A percentile compares a stretch with the other conserved stretches of the same genome.
Conservation (phyloP, 495 filamentous ascomycete species). For the Podospora sp. region DNA sequence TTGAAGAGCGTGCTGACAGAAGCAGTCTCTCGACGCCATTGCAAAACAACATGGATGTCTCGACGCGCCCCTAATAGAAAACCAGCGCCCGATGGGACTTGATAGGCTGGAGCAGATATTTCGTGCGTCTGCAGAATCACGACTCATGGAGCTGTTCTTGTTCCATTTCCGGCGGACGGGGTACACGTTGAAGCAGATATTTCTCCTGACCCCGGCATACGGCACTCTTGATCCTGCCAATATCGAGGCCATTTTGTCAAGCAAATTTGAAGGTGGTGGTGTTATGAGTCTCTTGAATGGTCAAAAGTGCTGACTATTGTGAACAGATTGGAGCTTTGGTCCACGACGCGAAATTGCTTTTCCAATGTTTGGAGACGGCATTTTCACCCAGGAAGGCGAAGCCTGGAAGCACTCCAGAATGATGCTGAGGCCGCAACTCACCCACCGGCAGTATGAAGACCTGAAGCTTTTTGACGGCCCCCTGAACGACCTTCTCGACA, state of each 20-base stretch:
- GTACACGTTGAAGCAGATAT: slow-evolving; percentile 11
- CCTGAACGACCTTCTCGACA: slow-evolving; percentile 7
- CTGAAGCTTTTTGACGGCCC: slow-evolving; percentile 7
- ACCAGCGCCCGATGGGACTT: slow-evolving; percentile 14
- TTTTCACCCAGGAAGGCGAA: slow-evolving; percentile 16
- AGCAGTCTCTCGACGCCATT: slow-evolving; percentile 8
- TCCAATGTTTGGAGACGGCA: slow-evolving; percentile 15
- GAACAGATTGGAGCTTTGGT: slow-evolving; percentile 12
- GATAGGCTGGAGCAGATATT: slow-evolving; percentile 16
- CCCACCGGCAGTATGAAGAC: slow-evolving; percentile 14
- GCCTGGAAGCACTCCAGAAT: slow-evolving; percentile 12
- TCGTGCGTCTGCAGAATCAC: slow-evolving; percentile 13
- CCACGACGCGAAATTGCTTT: slow-evolving; percentile 7
- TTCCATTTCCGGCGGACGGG: slow-evolving; percentile 15
- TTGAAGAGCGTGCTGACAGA: slow-evolving; percentile 2
- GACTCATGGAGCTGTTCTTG: slow-evolving; percentile 14
- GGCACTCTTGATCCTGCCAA: slow-evolving; percentile 14
- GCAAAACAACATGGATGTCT: slow-evolving; percentile 11
- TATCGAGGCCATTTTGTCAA: slow-evolving; percentile 11
- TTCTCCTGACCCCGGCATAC: slow-evolving; percentile 12
- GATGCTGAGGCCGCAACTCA: slow-evolving; percentile 15
- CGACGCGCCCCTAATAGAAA: slow-evolving; percentile 14
- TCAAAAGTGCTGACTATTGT: not conserved
- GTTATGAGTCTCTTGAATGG: not conserved
- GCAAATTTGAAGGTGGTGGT: slow-evolving; percentile 12